Evolutionary conservation across 2,329 filamentous ascomycete genomes (phyloP).

Genomic region (Pseudonectria buxi): DNA sequence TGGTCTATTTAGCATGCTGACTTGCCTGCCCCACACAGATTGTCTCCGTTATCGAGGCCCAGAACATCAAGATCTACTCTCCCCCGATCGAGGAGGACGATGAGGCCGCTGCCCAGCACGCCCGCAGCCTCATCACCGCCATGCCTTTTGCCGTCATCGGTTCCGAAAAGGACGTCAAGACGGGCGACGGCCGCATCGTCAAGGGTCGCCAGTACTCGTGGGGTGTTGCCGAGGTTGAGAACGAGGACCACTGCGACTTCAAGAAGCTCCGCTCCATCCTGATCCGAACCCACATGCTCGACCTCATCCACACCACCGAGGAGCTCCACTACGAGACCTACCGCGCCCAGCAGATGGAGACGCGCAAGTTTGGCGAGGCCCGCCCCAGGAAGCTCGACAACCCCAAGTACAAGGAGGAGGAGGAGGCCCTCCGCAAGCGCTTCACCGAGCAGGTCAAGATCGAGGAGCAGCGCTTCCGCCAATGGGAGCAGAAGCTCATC

Average conservation of each 20-base stretch:
- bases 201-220: conserved; percentile 99
- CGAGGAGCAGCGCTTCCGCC: conserved; percentile 97
- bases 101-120: conserved; percentile 90
- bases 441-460: conserved; percentile 99
- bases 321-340: conserved; percentile 99
- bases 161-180: conserved; percentile 99
- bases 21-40: conserved; percentile 51
- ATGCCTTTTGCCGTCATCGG: conserved; percentile 99
- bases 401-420: conserved; percentile 99
- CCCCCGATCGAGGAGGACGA: conserved; percentile 97
- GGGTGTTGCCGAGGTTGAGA: conserved; percentile 99
- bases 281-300: conserved; percentile 98
- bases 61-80: conserved; percentile 99
- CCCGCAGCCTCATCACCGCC: conserved; percentile 86
- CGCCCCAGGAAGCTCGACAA: conserved; percentile 97
- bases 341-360: conserved; percentile 99
- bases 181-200: conserved; percentile 87
- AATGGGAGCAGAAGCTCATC: conserved; percentile 99
- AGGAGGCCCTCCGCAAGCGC: conserved; percentile 94
- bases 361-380: conserved; percentile 96
- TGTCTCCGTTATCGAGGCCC: conserved; percentile 88
- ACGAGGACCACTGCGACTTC: conserved; percentile 99
- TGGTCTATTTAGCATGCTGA: neutral
- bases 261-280: conserved; percentile 99
- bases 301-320: conserved; percentile 98